Conservation (phyloP, 148 eudicot species). For the Cornus controversa region DNA sequence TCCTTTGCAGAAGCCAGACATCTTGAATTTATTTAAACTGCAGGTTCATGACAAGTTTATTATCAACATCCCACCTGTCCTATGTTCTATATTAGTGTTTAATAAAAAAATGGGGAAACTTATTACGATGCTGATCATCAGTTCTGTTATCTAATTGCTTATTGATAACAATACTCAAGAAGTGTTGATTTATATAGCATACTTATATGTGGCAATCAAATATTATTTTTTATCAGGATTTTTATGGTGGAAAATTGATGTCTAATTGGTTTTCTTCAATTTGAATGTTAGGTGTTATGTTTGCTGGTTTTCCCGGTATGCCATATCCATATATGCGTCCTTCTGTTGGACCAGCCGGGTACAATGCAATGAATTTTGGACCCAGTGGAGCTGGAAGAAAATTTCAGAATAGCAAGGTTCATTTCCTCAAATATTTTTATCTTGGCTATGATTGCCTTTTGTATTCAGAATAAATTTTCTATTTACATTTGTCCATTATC, state of each 20-base stretch:
- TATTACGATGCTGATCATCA: neutral
- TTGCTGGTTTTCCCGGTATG: slow-evolving; percentile 45
- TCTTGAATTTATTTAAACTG: no score
- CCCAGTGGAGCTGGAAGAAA: slow-evolving; percentile 74
- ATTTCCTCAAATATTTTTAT: slow-evolving; percentile 12
- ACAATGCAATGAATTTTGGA: slow-evolving; percentile 69
- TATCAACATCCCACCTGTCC: neutral
- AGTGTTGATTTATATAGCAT: neutral
- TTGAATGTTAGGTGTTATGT: slow-evolving; percentile 41
- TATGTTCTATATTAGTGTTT: neutral
- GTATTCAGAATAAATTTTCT: neutral
- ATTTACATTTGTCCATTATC: neutral
- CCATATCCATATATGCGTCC: slow-evolving; percentile 47
- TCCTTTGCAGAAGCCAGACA: no score
- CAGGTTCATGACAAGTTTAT: neutral
- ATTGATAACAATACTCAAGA: neutral
- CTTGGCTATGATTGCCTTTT: neutral
- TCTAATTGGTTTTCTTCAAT: slow-evolving; percentile 27
- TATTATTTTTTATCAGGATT: neutral
- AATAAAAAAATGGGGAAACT: neutral
- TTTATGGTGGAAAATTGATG: slow-evolving; percentile 11
- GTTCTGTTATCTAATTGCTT: neutral
- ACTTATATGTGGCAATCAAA: neutral
- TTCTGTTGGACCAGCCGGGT: slow-evolving; percentile 38
- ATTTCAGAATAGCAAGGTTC: slow-evolving; percentile 72